Percentiles rank a stretch among this genome's conserved stretches.
phyloP scores from a whole-genome alignment of 2,329 filamentous ascomycete species.

The Aspergillus sp. region DNA sequence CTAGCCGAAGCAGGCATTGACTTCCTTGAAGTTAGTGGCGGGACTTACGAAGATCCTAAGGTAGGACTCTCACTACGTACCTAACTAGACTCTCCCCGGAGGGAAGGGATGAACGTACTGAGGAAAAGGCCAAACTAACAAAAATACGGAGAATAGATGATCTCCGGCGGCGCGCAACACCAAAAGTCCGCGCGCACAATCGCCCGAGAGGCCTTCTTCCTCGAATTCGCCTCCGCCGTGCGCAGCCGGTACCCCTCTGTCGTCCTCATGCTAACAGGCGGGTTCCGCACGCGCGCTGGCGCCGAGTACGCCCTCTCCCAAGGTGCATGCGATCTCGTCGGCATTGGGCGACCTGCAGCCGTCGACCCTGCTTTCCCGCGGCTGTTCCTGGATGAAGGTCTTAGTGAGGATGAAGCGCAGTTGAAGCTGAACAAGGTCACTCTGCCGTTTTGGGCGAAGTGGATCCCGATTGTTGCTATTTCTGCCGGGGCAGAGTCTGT shows the following conservation, averaged over 20 bases:
- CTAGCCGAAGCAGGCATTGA: slow-evolving; percentile 51
- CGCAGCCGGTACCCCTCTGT: slow-evolving; percentile 47
- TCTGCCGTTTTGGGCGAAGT: slow-evolving; percentile 23
- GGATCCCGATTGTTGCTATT: slow-evolving; percentile 25
- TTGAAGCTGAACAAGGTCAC: slow-evolving; percentile 25
- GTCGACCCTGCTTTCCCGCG: slow-evolving; percentile 45
- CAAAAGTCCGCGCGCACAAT: slow-evolving; percentile 45
- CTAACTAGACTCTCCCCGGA: background rate
- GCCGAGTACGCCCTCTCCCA: slow-evolving; percentile 51
- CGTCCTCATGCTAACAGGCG: slow-evolving; percentile 61
- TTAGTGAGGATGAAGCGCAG: slow-evolving; percentile 25
- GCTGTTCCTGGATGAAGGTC: slow-evolving; percentile 29
- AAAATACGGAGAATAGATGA: slow-evolving; percentile 31
- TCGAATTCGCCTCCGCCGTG: slow-evolving; percentile 61
- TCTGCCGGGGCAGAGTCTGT: slow-evolving; percentile 34
- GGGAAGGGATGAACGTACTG: no score
- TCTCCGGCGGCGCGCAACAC: slow-evolving; percentile 22
- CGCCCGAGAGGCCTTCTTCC: slow-evolving; percentile 66
- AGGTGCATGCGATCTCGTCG: slow-evolving; percentile 52
- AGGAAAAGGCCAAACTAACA: no score
- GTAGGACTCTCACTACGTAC: slow-evolving; percentile 30
- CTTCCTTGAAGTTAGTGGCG: slow-evolving; percentile 68
- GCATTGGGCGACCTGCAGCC: slow-evolving; percentile 49
- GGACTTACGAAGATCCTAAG: slow-evolving; percentile 56
- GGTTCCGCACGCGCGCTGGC: slow-evolving; percentile 56